Conservation (phyloP, 164 flowering plant genomes). For the Tetracentron sinense region DNA sequence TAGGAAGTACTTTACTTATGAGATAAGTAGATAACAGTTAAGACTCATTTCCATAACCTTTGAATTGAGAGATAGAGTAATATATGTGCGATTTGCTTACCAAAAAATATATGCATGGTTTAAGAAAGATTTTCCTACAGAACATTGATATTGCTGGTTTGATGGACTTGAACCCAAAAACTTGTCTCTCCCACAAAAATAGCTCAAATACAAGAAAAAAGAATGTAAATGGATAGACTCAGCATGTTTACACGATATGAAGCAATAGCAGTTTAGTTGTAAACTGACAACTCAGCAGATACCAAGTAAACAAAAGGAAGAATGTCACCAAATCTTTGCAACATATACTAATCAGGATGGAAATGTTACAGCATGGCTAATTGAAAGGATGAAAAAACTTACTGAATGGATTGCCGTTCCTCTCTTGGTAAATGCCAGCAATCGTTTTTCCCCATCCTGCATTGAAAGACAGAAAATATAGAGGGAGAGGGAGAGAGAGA, state of each 20-base stretch:
- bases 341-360: no score
- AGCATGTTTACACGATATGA: no score
- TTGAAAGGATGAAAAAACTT: constrained; percentile 21
- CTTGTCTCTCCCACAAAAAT: not conserved
- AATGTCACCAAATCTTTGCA: no score
- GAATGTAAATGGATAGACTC: not conserved
- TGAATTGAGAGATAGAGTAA: not conserved
- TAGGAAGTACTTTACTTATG: not conserved
- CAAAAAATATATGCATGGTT: not conserved
- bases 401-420: constrained; percentile 75
- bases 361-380: no score
- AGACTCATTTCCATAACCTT: not conserved
- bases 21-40: not conserved
- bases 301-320: not conserved
- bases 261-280: no score
- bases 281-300: not conserved
- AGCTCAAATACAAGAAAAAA: not conserved
- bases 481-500: constrained; percentile 5
- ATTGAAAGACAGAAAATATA: constrained; percentile 4
- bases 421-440: constrained; percentile 86
- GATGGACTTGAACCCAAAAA: not conserved
- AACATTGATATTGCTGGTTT: not conserved
- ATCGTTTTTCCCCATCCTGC: constrained; percentile 79
- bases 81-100: no score
- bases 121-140: not conserved